phyloP scores from a whole-genome alignment of 371 early-diverging fungal species.

The Syncephalis fuscata region DNA sequence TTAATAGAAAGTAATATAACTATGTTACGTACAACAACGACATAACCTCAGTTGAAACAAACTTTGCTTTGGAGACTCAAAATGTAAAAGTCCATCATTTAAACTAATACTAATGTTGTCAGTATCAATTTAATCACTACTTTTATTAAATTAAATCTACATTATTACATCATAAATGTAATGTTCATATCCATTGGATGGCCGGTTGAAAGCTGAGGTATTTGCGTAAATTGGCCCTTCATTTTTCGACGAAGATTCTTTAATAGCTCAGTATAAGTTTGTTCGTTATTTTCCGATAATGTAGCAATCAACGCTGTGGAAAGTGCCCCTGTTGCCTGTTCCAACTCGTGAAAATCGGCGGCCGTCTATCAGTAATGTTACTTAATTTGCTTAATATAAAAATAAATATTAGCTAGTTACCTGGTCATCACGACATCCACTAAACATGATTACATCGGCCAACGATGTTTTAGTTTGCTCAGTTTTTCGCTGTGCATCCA shows the following conservation, averaged over 20 bases:
- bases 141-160: too few species aligned
- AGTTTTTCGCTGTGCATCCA: conserved; percentile 21
- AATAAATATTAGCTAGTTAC: background rate
- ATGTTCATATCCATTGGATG: conserved; percentile 38
- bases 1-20: too few species aligned
- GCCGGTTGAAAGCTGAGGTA: conserved; percentile 47
- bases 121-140: too few species aligned
- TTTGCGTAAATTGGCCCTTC: conserved; percentile 29
- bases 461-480: conserved; percentile 27
- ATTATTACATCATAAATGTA: conserved; percentile 17
- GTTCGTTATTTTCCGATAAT: conserved; percentile 12
- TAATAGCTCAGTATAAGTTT: conserved; percentile 42
- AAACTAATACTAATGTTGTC: too few species aligned
- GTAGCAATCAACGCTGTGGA: conserved; percentile 44
- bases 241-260: conserved; percentile 28
- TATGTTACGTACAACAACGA: too few species aligned
- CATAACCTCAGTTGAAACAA: too few species aligned
- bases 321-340: conserved; percentile 56
- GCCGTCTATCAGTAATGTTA: conserved; percentile 68
- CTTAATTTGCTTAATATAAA: too few species aligned
- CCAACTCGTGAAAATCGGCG: conserved; percentile 42
- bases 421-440: conserved; percentile 28
- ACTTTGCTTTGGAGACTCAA: too few species aligned
- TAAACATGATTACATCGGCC: conserved; percentile 76
- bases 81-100: too few species aligned